A percentile compares a stretch with the other conserved stretches of the same genome.
phyloP scores from a whole-genome alignment of 345 rosid genomes.

The Cardamine occulta region DNA sequence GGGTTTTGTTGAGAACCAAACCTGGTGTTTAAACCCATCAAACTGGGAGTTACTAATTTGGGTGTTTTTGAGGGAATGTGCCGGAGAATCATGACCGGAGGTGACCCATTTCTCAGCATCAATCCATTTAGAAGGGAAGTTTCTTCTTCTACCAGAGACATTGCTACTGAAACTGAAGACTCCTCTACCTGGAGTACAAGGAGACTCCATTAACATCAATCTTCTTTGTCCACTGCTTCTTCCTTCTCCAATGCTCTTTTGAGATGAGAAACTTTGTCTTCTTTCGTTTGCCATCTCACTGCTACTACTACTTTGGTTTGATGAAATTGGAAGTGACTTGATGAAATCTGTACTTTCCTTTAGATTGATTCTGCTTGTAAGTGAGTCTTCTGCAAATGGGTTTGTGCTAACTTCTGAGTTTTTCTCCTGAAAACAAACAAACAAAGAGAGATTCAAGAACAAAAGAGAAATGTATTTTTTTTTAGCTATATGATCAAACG shows the following conservation, averaged over 20 bases:
- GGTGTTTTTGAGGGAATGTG: slow-evolving; percentile 57
- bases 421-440: slow-evolving; percentile 28
- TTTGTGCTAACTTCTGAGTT: slow-evolving; percentile 37
- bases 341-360: slow-evolving; percentile 80
- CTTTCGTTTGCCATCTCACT: slow-evolving; percentile 43
- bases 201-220: slow-evolving; percentile 54
- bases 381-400: slow-evolving; percentile 76
- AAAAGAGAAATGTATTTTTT: not conserved
- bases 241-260: slow-evolving; percentile 56
- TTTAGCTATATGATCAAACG: not conserved
- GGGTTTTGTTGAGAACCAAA: slow-evolving; percentile 11
- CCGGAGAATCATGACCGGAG: slow-evolving; percentile 70
- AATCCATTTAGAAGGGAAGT: slow-evolving; percentile 93
- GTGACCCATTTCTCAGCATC: slow-evolving; percentile 95
- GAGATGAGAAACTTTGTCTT: slow-evolving; percentile 53
- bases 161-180: slow-evolving; percentile 66
- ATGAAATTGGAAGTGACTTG: slow-evolving; percentile 56
- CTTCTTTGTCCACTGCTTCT: slow-evolving; percentile 59
- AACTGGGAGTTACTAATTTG: slow-evolving; percentile 46
- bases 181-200: slow-evolving; percentile 83
- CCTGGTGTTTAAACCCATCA: slow-evolving; percentile 45
- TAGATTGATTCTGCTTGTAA: slow-evolving; percentile 64
- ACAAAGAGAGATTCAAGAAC: slow-evolving; percentile 24
- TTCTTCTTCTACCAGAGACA: slow-evolving; percentile 55
- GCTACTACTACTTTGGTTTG: slow-evolving; percentile 35